Base-by-base conservation (phyloP, 345 rosid species). In the Streptanthus diversifolius region DNA sequence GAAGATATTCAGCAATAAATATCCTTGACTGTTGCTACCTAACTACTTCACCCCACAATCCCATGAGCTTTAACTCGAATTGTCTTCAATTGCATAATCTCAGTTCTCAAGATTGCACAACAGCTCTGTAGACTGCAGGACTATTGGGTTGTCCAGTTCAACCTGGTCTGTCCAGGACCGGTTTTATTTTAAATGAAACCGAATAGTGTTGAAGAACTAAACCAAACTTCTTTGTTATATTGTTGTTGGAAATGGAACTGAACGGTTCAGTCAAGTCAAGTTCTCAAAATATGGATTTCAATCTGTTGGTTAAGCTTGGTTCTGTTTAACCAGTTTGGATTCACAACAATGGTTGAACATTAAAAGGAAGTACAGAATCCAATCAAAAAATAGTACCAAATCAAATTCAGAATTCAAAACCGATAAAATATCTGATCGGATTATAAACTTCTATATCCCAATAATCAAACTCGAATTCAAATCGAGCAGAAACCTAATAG, bases 1-100 rank as follows among this genome's bases (percentile, higher is more conserved):
- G 47, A 61, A 68, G 56, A 75, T 61, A 11, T 17, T 68, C 17
- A 41, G 68, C 32, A 75, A 40, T 75, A 47, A 74, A 27, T 64
- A 17, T 48, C 14, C 11, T 47, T 48, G 43, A 43, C 15, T 51
- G 55, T 74, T 40, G 17, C 61, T 67, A 75, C 69, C 79, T 52
- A 68, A 75, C 57, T 49, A 47, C 37, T 21, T 21, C 27, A 22
- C 47, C 47, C 54, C 70, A 41, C 56, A 43, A 24, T 68, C 41
- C 69, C 70, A 43, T 22, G 58, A 48, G 43, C 64, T 15, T 58
- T 58, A 57, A 66, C 19, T 57, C 45, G 36, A 47, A 12, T 56
- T 66, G 61, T 59, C 55, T 6, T n/a, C 68, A 66, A 66, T 14
- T 66, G 36, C 54, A 48, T 27, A 29, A 74, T 56, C 60, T 56